These are phyloP conservation scores for Epichloe baconii DNA, from an alignment of 2,329 filamentous ascomycete genomes.

Conservation along the genomic window DNA sequence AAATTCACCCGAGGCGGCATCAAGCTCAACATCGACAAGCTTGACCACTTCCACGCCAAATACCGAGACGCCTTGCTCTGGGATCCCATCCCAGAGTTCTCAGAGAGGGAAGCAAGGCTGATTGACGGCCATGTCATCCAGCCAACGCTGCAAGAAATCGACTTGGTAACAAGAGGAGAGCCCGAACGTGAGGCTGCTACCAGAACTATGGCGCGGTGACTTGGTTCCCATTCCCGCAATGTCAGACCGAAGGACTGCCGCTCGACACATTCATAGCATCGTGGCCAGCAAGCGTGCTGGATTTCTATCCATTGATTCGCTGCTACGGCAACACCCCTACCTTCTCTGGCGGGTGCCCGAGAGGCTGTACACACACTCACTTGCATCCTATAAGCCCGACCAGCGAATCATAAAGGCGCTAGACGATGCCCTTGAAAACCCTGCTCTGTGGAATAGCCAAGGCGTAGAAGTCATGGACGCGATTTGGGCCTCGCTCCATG, in stretches of 20 bases:
- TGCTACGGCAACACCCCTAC: slow-evolving; percentile 21
- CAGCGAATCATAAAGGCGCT: slow-evolving; percentile 14
- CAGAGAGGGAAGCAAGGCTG: slow-evolving; percentile 12
- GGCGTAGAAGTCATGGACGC: slow-evolving; percentile 9
- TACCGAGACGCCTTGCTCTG: slow-evolving; percentile 33
- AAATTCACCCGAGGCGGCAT: slow-evolving; percentile 89
- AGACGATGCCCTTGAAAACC: slow-evolving; percentile 10
- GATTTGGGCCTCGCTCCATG: slow-evolving; percentile 8
- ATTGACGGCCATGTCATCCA: slow-evolving; percentile 12
- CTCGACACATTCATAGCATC: slow-evolving; percentile 13
- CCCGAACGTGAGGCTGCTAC: background rate
- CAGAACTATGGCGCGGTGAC: slow-evolving; percentile 11
- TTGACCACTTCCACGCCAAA: slow-evolving; percentile 64
- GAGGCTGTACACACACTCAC: slow-evolving; percentile 15
- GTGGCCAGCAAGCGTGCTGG: slow-evolving; percentile 12
- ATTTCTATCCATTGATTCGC: slow-evolving; percentile 9
- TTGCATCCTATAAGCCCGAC: slow-evolving; percentile 11
- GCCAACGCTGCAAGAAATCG: slow-evolving; percentile 13
- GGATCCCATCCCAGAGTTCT: slow-evolving; percentile 11
- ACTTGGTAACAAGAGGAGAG: slow-evolving; percentile 10
- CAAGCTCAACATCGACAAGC: slow-evolving; percentile 66
- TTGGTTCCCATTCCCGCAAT: slow-evolving; percentile 16
- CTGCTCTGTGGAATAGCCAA: slow-evolving; percentile 6
- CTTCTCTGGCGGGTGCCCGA: slow-evolving; percentile 25
- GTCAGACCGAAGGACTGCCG: slow-evolving; percentile 5